Evolutionary conservation across 345 rosid species (phyloP).

Genomic region (Arabidopsis arenosa): DNA sequence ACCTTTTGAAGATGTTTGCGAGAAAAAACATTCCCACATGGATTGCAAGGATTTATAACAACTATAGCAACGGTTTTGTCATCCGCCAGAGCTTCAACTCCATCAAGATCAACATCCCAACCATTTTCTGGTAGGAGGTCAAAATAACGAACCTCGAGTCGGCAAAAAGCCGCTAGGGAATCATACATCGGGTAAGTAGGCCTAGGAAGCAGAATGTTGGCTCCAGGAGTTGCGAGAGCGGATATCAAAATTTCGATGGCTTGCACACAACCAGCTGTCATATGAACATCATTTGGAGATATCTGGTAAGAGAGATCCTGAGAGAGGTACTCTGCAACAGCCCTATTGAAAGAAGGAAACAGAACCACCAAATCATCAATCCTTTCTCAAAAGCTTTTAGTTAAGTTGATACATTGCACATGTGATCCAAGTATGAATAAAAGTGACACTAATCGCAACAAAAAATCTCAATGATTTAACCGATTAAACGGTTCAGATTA

Average conservation of each 20-base stretch:
- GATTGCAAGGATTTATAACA: constrained; percentile 65
- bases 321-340: constrained; percentile 63
- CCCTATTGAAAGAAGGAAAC: constrained; percentile 37
- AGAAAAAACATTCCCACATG: constrained; percentile 67
- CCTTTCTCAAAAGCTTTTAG: neutral
- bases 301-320: constrained; percentile 61
- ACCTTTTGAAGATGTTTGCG: constrained; percentile 63
- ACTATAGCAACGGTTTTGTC: constrained; percentile 65
- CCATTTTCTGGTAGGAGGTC: constrained; percentile 66
- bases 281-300: constrained; percentile 57
- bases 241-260: constrained; percentile 57
- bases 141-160: constrained; percentile 60
- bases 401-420: neutral
- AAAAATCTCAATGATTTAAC: neutral
- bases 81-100: constrained; percentile 67
- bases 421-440: neutral
- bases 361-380: neutral
- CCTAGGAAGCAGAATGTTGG: constrained; percentile 66
- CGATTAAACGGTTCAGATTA: neutral
- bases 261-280: constrained; percentile 63
- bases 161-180: constrained; percentile 46
- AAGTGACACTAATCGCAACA: neutral
- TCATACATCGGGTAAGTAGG: constrained; percentile 64
- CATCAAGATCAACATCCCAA: constrained; percentile 72
- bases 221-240: constrained; percentile 61